Evolutionary conservation across 495 filamentous ascomycete genomes (phyloP).

Genomic region (Annulohypoxylon bovei): DNA sequence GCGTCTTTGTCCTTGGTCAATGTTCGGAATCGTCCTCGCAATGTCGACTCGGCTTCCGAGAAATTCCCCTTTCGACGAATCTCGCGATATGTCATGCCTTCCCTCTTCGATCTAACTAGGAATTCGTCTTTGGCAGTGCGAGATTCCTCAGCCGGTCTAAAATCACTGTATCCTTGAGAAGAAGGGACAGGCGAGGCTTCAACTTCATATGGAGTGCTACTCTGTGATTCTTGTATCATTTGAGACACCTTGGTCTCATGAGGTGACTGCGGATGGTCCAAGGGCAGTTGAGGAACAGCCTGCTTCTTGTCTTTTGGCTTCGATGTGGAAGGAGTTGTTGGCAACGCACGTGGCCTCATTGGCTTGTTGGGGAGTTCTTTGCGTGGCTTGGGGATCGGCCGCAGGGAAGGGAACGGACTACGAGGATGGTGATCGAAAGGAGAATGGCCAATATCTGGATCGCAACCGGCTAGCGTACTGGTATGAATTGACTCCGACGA

Average conservation of each 20-base stretch:
- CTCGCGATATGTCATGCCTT: constrained; percentile 81
- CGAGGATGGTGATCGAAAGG: constrained; percentile 22
- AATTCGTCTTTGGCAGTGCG: constrained; percentile 65
- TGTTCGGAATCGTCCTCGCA: constrained; percentile 81
- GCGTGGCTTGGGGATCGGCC: constrained; percentile 39
- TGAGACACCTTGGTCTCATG: neutral
- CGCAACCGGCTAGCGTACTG: constrained; percentile 31
- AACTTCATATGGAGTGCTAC: neutral
- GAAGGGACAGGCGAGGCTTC: neutral
- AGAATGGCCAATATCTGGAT: constrained; percentile 31
- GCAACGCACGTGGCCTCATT: constrained; percentile 57
- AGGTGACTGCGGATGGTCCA: neutral
- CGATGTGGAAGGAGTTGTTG: constrained; percentile 31
- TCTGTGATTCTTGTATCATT: constrained; percentile 2
- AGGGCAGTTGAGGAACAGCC: neutral
- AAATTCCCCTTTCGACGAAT: constrained; percentile 75
- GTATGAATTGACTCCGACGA: constrained; percentile 50
- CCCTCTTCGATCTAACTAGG: constrained; percentile 68
- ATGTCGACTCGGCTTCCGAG: constrained; percentile 84
- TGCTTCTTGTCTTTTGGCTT: constrained; percentile 25
- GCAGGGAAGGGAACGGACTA: constrained; percentile 16
- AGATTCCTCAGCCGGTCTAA: neutral
- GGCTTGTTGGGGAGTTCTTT: constrained; percentile 49
- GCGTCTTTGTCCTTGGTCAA: constrained; percentile 80
- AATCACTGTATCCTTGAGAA: neutral